A percentile compares a stretch with the other conserved stretches of the same genome.
These are phyloP conservation scores for Cyclotella distinguenda DNA, from an alignment of 108 stramenopile genomes.

Conservation along the genomic window DNA sequence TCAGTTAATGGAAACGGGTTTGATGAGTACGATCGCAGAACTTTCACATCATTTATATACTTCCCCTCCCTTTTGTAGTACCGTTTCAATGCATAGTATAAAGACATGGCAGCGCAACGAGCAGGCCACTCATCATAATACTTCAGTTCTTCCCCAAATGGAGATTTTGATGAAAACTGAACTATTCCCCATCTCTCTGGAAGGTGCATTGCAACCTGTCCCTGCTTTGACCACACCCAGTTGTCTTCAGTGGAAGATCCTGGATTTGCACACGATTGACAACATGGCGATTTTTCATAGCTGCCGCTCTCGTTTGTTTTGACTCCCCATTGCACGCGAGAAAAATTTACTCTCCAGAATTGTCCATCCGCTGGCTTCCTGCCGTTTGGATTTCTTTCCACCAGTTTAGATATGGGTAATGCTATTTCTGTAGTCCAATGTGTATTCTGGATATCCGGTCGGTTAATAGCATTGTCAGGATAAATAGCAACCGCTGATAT, in stretches of 20 bases:
- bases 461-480: slow-evolving; percentile 36
- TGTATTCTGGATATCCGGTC: slow-evolving; percentile 28
- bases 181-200: slow-evolving; percentile 43
- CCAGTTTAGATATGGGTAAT: slow-evolving; percentile 39
- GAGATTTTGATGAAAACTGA: slow-evolving; percentile 38
- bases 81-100: slow-evolving; percentile 76
- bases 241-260: slow-evolving; percentile 41
- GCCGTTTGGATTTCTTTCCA: slow-evolving; percentile 20
- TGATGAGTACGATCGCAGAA: slow-evolving; percentile 22
- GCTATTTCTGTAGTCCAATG: slow-evolving; percentile 48
- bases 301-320: slow-evolving; percentile 18
- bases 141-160: slow-evolving; percentile 9
- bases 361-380: slow-evolving; percentile 29
- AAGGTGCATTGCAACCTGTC: slow-evolving; percentile 41
- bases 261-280: slow-evolving; percentile 33
- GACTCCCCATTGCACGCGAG: slow-evolving; percentile 48
- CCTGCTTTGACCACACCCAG: slow-evolving; percentile 43
- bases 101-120: slow-evolving; percentile 77
- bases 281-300: slow-evolving; percentile 40
- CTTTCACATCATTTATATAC: slow-evolving; percentile 29
- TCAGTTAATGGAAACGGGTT: slow-evolving; percentile 18
- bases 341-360: slow-evolving; percentile 48
- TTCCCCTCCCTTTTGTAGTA: slow-evolving; percentile 30
- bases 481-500: slow-evolving; percentile 28
- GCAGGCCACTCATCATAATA: slow-evolving; percentile 62